Evolutionary conservation across 2,329 filamentous ascomycete species (phyloP), one percentile per base, ranked within the genome.

Genomic region (Phaeosphaeriaceae sp.): DNA sequence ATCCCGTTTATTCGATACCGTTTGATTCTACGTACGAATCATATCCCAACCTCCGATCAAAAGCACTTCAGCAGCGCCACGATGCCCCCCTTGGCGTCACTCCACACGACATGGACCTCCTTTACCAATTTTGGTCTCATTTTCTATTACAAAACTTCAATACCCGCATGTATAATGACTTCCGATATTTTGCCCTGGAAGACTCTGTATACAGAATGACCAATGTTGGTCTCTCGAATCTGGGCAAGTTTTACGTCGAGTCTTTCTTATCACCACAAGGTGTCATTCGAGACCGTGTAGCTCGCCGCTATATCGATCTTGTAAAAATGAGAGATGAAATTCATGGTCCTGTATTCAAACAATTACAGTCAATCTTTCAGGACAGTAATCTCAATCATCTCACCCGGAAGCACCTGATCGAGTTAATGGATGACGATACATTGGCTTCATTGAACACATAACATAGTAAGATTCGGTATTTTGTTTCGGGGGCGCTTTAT

Each of bases 91-190:
- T 71, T 55, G 76, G 76, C 57, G 74, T 55, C 46, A 80, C 77
- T 32, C 80, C 82, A 40, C 76, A 78, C 52, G 81, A 85, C 63
- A 86, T 88, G 79, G 81, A 84, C 66, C 79, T 84, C 50, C 80
- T 90, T 23, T 91, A 90, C 75, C 81, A 85, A 56, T 89, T 89
- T 76, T 92, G 88, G 87, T 84, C 85, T 16, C 83, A 87, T 69
- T 89, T 88, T 67, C 79, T 92, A 56, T 81, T 85, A 55, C 81
- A 84, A 63, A 87, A 88, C 74, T 91, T 92, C 81, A 89, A 92
- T 71, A 78, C 81, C 50, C 79, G 78, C 67, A 89, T 92, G 84
- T 92, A 92, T 75, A 78, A 83, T 67, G 88, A 92, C 70, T 91
- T 92, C 75, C 83, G 84, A 56, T 76, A 78, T 63, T 79, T 83